Evolutionary conservation across 345 rosid species (phyloP).

Genomic region (Gossypium arboreum): DNA sequence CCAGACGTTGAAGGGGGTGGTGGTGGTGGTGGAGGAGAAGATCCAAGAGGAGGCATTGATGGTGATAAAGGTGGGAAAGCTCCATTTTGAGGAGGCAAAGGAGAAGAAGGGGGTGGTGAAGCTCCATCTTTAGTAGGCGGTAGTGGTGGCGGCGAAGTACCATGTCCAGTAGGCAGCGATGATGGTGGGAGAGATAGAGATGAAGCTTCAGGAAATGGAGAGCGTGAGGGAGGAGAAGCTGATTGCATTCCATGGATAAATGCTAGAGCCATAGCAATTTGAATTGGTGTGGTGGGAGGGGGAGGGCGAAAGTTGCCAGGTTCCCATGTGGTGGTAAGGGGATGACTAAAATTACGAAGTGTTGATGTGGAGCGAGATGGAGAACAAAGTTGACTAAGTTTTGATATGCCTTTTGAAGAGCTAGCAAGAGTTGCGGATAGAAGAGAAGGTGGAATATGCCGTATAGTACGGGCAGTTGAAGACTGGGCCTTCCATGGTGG

Average conservation of each 20-base stretch:
- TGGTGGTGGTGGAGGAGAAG: neutral
- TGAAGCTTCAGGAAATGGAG: neutral
- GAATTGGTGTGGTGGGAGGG: neutral
- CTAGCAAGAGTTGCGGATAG: conserved; percentile 25
- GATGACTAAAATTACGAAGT: neutral
- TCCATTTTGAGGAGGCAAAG: too few species aligned
- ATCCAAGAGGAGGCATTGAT: too few species aligned
- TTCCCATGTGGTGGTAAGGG: neutral
- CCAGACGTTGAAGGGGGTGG: conserved; percentile 19
- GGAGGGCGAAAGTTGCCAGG: neutral
- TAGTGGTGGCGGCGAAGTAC: too few species aligned
- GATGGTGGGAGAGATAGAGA: too few species aligned
- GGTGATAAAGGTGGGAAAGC: too few species aligned
- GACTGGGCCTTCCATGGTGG: conserved; percentile 57
- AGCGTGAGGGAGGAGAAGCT: neutral
- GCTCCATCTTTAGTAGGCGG: too few species aligned
- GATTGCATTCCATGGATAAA: conserved; percentile 18
- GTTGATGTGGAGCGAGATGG: neutral
- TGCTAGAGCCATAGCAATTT: conserved; percentile 22
- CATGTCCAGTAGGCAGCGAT: too few species aligned
- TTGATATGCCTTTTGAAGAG: neutral
- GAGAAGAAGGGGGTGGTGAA: too few species aligned
- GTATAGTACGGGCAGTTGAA: conserved; percentile 22
- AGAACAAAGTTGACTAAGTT: neutral
- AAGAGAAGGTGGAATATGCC: conserved; percentile 18